Conservation (phyloP, 108 stramenopile genomes). For the Nannochloropsis gaditana region DNA sequence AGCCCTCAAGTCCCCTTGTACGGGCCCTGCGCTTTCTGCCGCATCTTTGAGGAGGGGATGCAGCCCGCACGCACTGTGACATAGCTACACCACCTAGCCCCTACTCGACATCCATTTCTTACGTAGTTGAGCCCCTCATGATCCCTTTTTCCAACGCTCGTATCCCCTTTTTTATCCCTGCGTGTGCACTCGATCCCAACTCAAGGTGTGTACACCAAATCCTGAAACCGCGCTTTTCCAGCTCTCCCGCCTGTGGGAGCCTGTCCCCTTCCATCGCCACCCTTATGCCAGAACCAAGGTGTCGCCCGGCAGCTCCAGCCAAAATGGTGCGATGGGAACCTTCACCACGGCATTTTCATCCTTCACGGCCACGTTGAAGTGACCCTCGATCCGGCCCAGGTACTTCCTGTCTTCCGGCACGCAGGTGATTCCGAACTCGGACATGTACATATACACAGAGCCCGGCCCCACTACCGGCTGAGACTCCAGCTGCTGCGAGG, state of each 20-base stretch:
- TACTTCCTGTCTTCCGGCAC: constrained; percentile 19
- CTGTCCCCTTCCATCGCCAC: background rate
- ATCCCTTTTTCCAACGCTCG: no score
- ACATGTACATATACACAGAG: background rate
- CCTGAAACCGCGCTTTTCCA: no score
- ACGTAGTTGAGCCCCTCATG: background rate
- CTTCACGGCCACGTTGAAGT: background rate
- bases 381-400: background rate
- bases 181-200: no score
- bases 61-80: constrained; percentile 4
- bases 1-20: background rate
- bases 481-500: background rate
- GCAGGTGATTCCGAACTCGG: background rate
- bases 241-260: no score
- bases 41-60: background rate
- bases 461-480: background rate
- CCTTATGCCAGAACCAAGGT: constrained; percentile 1
- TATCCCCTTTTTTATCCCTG: no score
- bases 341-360: background rate
- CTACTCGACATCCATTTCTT: background rate
- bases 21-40: background rate
- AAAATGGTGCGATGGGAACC: constrained; percentile 1
- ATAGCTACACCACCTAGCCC: constrained; percentile 13
- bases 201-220: no score
- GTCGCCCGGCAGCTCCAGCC: constrained; percentile 10